Conservation (phyloP, 495 filamentous ascomycete species). For the Cudoniella acicularis region DNA sequence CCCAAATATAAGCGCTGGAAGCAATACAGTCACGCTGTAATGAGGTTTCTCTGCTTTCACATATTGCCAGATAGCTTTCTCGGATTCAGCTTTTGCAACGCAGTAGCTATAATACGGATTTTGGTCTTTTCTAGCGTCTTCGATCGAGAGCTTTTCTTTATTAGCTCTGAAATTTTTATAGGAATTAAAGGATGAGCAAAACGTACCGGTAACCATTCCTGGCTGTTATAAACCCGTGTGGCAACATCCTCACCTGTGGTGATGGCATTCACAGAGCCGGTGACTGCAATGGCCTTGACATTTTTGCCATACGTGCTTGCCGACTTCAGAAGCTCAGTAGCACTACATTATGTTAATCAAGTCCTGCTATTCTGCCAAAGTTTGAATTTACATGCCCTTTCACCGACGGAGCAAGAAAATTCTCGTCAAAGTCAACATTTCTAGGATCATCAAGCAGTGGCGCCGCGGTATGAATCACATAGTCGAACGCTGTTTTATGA, state of each 20-base stretch:
- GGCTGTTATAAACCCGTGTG: slow-evolving; percentile 25
- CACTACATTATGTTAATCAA: slow-evolving; percentile 2
- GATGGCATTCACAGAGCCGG: slow-evolving; percentile 32
- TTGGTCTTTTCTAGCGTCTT: slow-evolving; percentile 26
- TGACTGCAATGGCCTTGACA: slow-evolving; percentile 34
- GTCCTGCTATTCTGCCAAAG: not conserved
- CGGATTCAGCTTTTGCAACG: slow-evolving; percentile 34
- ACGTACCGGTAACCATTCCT: slow-evolving; percentile 26
- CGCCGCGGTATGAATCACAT: slow-evolving; percentile 29
- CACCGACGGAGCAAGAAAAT: slow-evolving; percentile 20
- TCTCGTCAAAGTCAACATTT: slow-evolving; percentile 12
- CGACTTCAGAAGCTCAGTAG: slow-evolving; percentile 24
- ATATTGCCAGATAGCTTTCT: slow-evolving; percentile 37
- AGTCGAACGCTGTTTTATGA: slow-evolving; percentile 21
- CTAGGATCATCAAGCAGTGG: slow-evolving; percentile 22
- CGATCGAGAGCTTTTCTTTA: slow-evolving; percentile 19
- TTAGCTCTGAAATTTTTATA: not conserved
- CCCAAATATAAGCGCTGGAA: slow-evolving; percentile 26
- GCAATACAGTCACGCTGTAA: slow-evolving; percentile 36
- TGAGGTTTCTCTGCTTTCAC: slow-evolving; percentile 29
- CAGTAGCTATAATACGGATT: slow-evolving; percentile 32
- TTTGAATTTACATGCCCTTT: slow-evolving; percentile 23
- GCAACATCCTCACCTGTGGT: slow-evolving; percentile 30
- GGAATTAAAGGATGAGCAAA: not conserved
- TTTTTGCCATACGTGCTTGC: slow-evolving; percentile 25